phyloP scores from a whole-genome alignment of 2,329 filamentous ascomycete species.

The Macrophomina pseudophaseolina region DNA sequence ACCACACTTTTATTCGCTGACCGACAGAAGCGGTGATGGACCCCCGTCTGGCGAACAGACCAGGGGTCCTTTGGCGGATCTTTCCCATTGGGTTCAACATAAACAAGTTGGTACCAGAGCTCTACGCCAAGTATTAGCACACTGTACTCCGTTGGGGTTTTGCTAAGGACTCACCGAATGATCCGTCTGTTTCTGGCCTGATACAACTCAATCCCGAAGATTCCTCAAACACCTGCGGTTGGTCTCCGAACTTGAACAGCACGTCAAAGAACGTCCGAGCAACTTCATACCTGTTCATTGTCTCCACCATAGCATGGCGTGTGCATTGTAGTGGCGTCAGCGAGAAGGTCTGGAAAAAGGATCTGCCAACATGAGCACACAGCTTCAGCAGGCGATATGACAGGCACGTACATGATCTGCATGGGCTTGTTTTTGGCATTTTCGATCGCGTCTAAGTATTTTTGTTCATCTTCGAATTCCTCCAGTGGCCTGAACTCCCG shows the following conservation, averaged over 20 bases:
- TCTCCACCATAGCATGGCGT: background rate
- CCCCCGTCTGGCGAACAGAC: slow-evolving; percentile 29
- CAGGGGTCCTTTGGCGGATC: slow-evolving; percentile 23
- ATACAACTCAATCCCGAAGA: slow-evolving; percentile 26
- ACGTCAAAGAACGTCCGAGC: slow-evolving; percentile 25
- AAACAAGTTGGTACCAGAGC: slow-evolving; percentile 28
- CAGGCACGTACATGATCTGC: background rate
- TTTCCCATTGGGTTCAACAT: slow-evolving; percentile 29
- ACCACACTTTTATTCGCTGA: background rate
- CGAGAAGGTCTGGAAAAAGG: background rate
- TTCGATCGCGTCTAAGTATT: too few relatives aligned
- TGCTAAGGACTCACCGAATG: slow-evolving; percentile 29
- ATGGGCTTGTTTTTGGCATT: too few relatives aligned
- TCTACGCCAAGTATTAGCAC: too few relatives aligned
- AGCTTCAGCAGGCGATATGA: background rate
- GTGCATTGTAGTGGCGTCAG: background rate
- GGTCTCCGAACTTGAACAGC: slow-evolving; percentile 28
- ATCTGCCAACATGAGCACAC: background rate
- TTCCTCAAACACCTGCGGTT: slow-evolving; percentile 14
- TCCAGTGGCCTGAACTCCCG: too few relatives aligned
- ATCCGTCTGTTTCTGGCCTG: slow-evolving; percentile 16
- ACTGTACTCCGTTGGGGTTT: too few relatives aligned
- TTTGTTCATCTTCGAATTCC: too few relatives aligned
- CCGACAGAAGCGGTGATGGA: slow-evolving; percentile 8
- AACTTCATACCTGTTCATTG: background rate